Percentiles rank a stretch among this genome's conserved stretches.
These are phyloP conservation scores for Thelonectria blattea DNA, from an alignment of 2,329 filamentous ascomycete genomes.

Conservation along the genomic window DNA sequence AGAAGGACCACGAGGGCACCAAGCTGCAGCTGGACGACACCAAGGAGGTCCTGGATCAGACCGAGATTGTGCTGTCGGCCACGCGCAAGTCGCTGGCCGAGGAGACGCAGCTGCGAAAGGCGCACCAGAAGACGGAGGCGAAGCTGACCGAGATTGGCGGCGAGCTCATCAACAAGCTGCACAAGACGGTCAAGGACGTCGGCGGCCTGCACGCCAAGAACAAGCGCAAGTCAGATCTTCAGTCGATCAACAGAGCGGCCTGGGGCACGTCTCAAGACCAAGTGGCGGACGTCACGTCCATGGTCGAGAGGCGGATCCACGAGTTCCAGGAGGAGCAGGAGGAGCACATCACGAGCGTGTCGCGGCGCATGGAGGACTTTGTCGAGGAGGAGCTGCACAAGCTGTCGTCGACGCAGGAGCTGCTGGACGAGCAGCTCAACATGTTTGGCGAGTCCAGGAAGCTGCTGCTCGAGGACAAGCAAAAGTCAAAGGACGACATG, in stretches of 20 bases:
- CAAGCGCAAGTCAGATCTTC: slow-evolving; percentile 81
- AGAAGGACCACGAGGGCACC: slow-evolving; percentile 86
- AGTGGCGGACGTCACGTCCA: slow-evolving; percentile 75
- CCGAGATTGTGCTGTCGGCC: slow-evolving; percentile 79
- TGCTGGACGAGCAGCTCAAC: slow-evolving; percentile 72
- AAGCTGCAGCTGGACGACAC: slow-evolving; percentile 77
- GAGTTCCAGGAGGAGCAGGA: slow-evolving; percentile 77
- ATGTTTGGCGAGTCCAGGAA: slow-evolving; percentile 72
- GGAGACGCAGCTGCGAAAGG: slow-evolving; percentile 79
- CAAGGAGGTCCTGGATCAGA: slow-evolving; percentile 82
- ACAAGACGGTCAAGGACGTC: slow-evolving; percentile 80
- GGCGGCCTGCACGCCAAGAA: slow-evolving; percentile 85
- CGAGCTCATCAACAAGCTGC: slow-evolving; percentile 78
- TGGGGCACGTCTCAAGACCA: slow-evolving; percentile 81
- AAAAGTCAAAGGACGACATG: slow-evolving; percentile 80
- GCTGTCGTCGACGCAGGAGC: slow-evolving; percentile 70
- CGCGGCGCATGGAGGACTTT: slow-evolving; percentile 76
- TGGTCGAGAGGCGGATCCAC: slow-evolving; percentile 77
- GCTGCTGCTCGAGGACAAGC: slow-evolving; percentile 71
- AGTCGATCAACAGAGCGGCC: slow-evolving; percentile 75
- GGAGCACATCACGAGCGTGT: slow-evolving; percentile 70
- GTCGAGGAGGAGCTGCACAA: slow-evolving; percentile 76
- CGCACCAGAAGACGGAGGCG: slow-evolving; percentile 84
- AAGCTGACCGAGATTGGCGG: slow-evolving; percentile 75
- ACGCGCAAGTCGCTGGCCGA: slow-evolving; percentile 80